Conservation (phyloP, 768 basidiomycete genomes). For the Mycena chlorophos region DNA sequence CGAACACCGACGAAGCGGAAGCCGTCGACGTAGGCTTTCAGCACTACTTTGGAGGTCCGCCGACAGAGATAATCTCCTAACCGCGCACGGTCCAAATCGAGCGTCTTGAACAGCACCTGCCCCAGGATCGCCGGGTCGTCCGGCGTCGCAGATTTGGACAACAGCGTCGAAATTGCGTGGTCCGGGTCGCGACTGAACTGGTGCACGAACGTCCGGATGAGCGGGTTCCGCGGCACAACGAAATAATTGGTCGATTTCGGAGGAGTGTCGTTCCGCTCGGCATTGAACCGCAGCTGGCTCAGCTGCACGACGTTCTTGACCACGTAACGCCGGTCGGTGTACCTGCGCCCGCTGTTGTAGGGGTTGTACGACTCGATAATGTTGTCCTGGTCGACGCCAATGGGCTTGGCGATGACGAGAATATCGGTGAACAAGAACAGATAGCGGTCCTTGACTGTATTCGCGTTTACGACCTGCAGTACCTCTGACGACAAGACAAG, state of each 20-base stretch:
- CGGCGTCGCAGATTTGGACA: constrained; percentile 55
- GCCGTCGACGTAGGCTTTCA: constrained; percentile 83
- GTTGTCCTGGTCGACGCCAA: constrained; percentile 66
- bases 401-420: constrained; percentile 89
- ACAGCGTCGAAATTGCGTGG: constrained; percentile 69
- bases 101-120: constrained; percentile 74
- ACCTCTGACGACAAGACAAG: constrained; percentile 83
- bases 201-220: constrained; percentile 71
- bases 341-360: constrained; percentile 72
- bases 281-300: constrained; percentile 62
- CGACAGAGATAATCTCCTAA: constrained; percentile 84
- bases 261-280: constrained; percentile 66
- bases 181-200: constrained; percentile 83
- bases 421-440: constrained; percentile 97
- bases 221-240: constrained; percentile 53
- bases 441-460: constrained; percentile 94
- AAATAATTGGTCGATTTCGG: constrained; percentile 41
- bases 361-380: constrained; percentile 53
- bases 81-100: constrained; percentile 78
- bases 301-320: constrained; percentile 90
- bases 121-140: constrained; percentile 78
- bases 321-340: constrained; percentile 37
- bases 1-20: constrained; percentile 84
- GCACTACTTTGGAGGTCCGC: constrained; percentile 68
- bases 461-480: constrained; percentile 89